Evolutionary conservation across 495 filamentous ascomycete species (phyloP).

Genomic region (Polyplosphaeria fusca): DNA sequence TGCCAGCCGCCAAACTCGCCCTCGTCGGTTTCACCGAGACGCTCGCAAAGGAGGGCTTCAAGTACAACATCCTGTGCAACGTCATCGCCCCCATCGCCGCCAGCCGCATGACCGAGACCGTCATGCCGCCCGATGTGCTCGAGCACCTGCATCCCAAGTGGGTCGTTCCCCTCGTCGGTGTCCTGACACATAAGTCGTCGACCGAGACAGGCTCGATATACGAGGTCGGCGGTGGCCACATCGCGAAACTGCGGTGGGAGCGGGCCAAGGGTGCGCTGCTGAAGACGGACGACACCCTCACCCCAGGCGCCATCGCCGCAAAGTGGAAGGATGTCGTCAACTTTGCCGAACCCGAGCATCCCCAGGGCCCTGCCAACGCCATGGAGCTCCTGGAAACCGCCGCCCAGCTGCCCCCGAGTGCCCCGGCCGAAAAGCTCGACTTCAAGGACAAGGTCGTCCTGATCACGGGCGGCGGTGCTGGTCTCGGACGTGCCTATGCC

Average conservation of each 20-base stretch:
- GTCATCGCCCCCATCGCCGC: slow-evolving; percentile 96
- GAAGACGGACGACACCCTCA: slow-evolving; percentile 84
- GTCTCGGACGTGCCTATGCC: slow-evolving; percentile 88
- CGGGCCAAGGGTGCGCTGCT: slow-evolving; percentile 85
- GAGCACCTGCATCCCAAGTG: slow-evolving; percentile 89
- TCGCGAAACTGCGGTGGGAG: slow-evolving; percentile 95
- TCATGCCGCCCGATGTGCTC: slow-evolving; percentile 94
- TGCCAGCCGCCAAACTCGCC: slow-evolving; percentile 80
- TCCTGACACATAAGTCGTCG: slow-evolving; percentile 86
- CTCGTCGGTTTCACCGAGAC: slow-evolving; percentile 99
- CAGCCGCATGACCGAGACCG: slow-evolving; percentile 92
- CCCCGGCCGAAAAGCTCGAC: slow-evolving; percentile 71
- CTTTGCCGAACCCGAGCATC: slow-evolving; percentile 81
- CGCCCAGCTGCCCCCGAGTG: slow-evolving; percentile 63
- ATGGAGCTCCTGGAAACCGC: slow-evolving; percentile 83
- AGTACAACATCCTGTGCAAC: slow-evolving; percentile 97
- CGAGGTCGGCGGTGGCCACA: slow-evolving; percentile 88
- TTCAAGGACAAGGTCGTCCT: slow-evolving; percentile 90
- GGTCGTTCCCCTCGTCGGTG: slow-evolving; percentile 91
- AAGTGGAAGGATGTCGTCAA: slow-evolving; percentile 87
- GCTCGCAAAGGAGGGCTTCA: slow-evolving; percentile 92
- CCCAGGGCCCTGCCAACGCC: slow-evolving; percentile 85
- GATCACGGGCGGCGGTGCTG: slow-evolving; percentile 88
- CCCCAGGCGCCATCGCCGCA: slow-evolving; percentile 79
- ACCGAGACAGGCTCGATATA: slow-evolving; percentile 87